These are phyloP conservation scores for Ceratobasidium sp. DNA, from an alignment of 1,284 basidiomycete species.

Conservation along the genomic window DNA sequence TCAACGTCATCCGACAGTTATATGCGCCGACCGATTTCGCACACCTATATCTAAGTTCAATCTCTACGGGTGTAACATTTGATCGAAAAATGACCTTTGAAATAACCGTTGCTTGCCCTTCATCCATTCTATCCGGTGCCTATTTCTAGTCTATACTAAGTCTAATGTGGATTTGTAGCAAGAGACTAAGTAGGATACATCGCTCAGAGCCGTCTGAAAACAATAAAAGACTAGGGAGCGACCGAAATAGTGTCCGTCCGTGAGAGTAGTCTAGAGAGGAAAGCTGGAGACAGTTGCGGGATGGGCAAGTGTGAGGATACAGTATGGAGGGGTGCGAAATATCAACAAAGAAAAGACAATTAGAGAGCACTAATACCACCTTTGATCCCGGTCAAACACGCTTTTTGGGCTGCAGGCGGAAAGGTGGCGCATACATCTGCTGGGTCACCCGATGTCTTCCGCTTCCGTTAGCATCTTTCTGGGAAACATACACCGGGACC, in stretches of 20 bases:
- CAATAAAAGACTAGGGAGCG: background rate
- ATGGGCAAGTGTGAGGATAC: background rate
- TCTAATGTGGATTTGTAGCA: background rate
- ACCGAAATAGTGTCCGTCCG: background rate
- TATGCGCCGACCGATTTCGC: too few relatives aligned
- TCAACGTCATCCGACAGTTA: too few relatives aligned
- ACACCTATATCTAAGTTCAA: too few relatives aligned
- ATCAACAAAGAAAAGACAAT: too few relatives aligned
- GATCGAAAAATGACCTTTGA: too few relatives aligned
- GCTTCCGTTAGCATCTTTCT: background rate
- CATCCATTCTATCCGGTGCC: too few relatives aligned
- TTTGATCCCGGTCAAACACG: too few relatives aligned
- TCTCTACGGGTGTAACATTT: too few relatives aligned
- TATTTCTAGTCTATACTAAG: too few relatives aligned
- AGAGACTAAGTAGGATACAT: background rate
- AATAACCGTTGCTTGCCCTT: too few relatives aligned
- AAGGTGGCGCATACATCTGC: background rate
- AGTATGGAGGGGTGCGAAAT: too few relatives aligned
- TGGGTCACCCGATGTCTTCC: background rate
- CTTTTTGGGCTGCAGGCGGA: background rate
- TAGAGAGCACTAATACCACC: too few relatives aligned
- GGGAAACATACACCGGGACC: background rate
- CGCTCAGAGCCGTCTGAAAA: background rate
- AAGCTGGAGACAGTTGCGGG: background rate
- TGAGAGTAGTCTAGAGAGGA: background rate